Evolutionary conservation across 1,284 basidiomycete species (phyloP).

Genomic region (Melampsora larici-populina): DNA sequence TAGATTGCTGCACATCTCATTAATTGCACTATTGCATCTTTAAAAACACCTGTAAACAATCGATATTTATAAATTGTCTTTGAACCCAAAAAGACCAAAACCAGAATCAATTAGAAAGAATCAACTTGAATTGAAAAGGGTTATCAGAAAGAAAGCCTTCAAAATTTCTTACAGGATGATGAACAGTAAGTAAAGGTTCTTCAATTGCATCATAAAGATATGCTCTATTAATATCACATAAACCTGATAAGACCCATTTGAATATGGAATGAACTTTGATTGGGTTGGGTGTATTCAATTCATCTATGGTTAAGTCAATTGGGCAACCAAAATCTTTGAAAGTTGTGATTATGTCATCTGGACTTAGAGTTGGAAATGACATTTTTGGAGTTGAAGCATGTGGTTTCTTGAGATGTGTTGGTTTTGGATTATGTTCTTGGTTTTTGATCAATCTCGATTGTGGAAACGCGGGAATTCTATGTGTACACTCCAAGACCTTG

Average conservation of each 20-base stretch:
- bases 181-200: conserved; percentile 12
- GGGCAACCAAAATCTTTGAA: conserved; percentile 10
- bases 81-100: no score
- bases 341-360: no score
- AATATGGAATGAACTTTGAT: conserved; percentile 2
- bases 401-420: no score
- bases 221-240: conserved; percentile 1
- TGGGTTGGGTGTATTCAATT: conserved; percentile 11
- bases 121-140: no score
- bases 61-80: conserved; percentile 36
- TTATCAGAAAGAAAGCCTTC: no score
- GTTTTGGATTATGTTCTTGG: no score
- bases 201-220: conserved; percentile 7
- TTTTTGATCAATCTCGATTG: no score
- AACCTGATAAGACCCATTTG: conserved; percentile 24
- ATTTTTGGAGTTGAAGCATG: no score
- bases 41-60: conserved; percentile 24
- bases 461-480: no score
- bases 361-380: no score
- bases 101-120: no score
- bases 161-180: conserved; percentile 19
- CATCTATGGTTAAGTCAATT: conserved; percentile 10
- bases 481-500: no score
- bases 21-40: conserved; percentile 25
- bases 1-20: conserved; percentile 37